Base-by-base conservation (phyloP, 805 yeast genomes). In the Priceomyces medius region DNA sequence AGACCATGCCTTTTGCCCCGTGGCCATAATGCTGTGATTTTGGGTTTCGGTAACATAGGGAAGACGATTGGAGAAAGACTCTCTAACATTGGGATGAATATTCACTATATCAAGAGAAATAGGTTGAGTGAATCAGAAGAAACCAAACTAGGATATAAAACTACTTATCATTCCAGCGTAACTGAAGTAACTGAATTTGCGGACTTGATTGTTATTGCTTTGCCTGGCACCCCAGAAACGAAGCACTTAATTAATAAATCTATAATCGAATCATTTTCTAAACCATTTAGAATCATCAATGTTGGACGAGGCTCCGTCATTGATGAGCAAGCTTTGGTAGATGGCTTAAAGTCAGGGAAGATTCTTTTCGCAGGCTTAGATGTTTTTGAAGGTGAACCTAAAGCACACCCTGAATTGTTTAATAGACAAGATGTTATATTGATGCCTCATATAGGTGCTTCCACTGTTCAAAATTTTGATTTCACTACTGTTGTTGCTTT, bases 31-130 rank as follows among this genome's bases (percentile, higher is more conserved):
- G 88, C 73, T 1, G 78, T 81, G 2, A 72, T 86, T 24, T 77
- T 84, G 3, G 95, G 95, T 0, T 81, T 85, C 52, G 95, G 95
- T 1, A 69, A 79, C 16, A 86, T 86, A 50, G 95, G 95, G 7
- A 74, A 74, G 55, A 69, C 73, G 21, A 77, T 84, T 43, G 93
- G 81, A 3, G 61, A 59, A 36, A 72, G 83, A 51, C 67, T 86
- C 44, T 39, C 65, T 36, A 65, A 64, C n/a, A 58, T 86, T 23
- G 88, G 87, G 3, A 80, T 85, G 85, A 62, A 75, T 16, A 68
- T 86, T 27, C 73, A 73, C 42, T 85, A 85, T 49, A 71, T 78
- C 41, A 84, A 83, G 50, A 70, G 89, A 51, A 66, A 67, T 0
- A 60, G 66, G 26, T 59, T 79, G 39, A 41, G 72, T 0, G 50